Percentiles rank a stretch among this genome's conserved stretches.
Conservation (phyloP, 1,284 basidiomycete species). For the Singerocomus inundabilis region DNA sequence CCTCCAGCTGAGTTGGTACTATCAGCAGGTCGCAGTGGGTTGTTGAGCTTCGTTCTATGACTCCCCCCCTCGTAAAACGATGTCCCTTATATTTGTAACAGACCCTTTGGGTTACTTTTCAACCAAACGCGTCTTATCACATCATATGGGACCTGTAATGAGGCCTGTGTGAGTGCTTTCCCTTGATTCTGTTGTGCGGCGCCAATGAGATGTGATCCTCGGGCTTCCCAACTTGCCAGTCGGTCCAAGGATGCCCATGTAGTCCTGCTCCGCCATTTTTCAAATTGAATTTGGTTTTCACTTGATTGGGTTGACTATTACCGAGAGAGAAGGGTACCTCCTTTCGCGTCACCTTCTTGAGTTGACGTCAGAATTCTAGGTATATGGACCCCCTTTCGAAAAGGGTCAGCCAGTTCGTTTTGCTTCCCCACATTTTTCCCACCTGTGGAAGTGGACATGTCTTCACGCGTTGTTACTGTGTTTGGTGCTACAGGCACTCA, state of each 20-base stretch:
- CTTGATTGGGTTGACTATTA: neutral
- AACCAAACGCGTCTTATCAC: neutral
- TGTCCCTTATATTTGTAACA: neutral
- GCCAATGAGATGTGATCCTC: neutral
- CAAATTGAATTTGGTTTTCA: neutral
- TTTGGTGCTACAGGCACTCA: conserved; percentile 29
- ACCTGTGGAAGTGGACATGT: conserved; percentile 8
- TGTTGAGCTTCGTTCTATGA: too few species aligned
- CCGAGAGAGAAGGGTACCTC: neutral
- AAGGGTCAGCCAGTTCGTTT: neutral
- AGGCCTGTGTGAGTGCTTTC: neutral
- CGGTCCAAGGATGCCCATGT: neutral
- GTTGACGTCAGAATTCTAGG: conserved; percentile 1
- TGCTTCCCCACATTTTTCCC: neutral
- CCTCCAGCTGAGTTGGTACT: neutral
- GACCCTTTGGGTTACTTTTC: neutral
- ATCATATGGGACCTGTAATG: neutral
- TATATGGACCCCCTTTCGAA: conserved; percentile 3
- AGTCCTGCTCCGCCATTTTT: neutral
- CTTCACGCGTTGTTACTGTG: conserved; percentile 19
- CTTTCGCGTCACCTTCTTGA: neutral
- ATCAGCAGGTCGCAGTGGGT: neutral
- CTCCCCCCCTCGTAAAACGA: neutral
- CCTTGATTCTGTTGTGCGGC: neutral
- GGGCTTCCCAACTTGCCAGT: neutral